These are phyloP conservation scores for Boeremia lycopersici DNA, from an alignment of 2,329 filamentous ascomycete species.

Conservation along the genomic window DNA sequence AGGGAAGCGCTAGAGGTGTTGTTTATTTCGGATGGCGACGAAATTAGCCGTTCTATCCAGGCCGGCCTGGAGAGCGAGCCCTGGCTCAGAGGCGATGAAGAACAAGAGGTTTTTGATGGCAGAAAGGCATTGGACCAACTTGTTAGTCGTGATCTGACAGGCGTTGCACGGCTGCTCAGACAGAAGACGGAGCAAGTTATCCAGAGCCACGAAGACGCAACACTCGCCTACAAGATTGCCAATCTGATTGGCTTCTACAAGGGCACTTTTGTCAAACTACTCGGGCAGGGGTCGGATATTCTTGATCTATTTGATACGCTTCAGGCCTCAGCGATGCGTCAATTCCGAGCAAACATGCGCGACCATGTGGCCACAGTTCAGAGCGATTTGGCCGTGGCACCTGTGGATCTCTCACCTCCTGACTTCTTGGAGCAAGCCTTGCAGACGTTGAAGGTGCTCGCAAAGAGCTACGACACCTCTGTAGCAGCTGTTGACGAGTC, in stretches of 20 bases:
- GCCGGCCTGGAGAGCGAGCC: conserved; percentile 81
- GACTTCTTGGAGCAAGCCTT: conserved; percentile 82
- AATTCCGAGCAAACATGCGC: conserved; percentile 80
- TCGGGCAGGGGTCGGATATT: conserved; percentile 72
- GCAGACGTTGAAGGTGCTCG: conserved; percentile 75
- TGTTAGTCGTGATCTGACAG: conserved; percentile 82
- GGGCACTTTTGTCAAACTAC: conserved; percentile 79
- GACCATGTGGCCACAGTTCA: conserved; percentile 80
- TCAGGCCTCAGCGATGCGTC: conserved; percentile 76
- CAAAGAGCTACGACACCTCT: conserved; percentile 87
- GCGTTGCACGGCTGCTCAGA: conserved; percentile 81
- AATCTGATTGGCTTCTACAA: conserved; percentile 91
- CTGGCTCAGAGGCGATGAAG: conserved; percentile 69
- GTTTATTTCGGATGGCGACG: conserved; percentile 88
- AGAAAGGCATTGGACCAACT: conserved; percentile 81
- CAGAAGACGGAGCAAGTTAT: conserved; percentile 91
- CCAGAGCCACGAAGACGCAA: conserved; percentile 88
- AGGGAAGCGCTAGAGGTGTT: conserved; percentile 88
- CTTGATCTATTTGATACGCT: conserved; percentile 71
- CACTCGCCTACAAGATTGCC: conserved; percentile 85
- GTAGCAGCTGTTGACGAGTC: conserved; percentile 62
- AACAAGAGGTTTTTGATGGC: conserved; percentile 72
- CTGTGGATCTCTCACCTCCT: conserved; percentile 76
- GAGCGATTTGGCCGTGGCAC: conserved; percentile 70
- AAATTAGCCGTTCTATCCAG: conserved; percentile 81